Base-by-base conservation (phyloP, 129 eudicot species). In the Centaurea solstitialis region DNA sequence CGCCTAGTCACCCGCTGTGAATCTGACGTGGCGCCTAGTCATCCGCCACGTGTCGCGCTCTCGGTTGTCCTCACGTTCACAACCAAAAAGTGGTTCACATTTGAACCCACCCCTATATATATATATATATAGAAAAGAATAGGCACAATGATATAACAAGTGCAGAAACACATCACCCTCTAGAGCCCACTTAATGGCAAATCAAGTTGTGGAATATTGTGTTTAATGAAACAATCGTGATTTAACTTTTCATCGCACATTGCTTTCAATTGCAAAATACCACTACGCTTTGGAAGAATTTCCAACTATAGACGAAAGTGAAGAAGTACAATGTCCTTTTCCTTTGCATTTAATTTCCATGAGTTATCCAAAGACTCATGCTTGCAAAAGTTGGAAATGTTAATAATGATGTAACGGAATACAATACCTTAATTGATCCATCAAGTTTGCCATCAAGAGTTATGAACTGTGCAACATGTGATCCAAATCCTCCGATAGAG, bases 371-470 rank as follows among this genome's bases (percentile, higher is more conserved):
- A 71, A 71, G 75, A 3, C 17, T 21, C 33, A 71, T 18, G 40
- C 21, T n/a, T 37, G 33, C 50, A 71, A 71, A 26, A 50, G 75
- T 3, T 53, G n/a, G 12, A 47, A 18, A 26, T 9, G 5, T 9
- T 23, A 22, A 76, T 79, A 53, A 61, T 64, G 24, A 35, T 21
- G 8, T 9, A 35, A 22, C 40, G 47, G 18, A 74, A 84, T 24
- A 68, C 37, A 68, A 7, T 83, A 87, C 97, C 97, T 94, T 94
- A 38, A 94, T 75, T 78, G 89, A 87, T 72, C 95, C 93, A 88
- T 94, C 98, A 6, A 94, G 98, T 84, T 87, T 87, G 45, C 98
- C 98, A 74, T 94, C 98, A 53, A 94, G 97, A 35, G 97, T 79
- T 35, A 94, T 72, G 78, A 94, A 94, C 66, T 94, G 97, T 28